These are phyloP conservation scores for Penicillium arizonense DNA, from an alignment of 495 filamentous ascomycete genomes.

Conservation along the genomic window DNA sequence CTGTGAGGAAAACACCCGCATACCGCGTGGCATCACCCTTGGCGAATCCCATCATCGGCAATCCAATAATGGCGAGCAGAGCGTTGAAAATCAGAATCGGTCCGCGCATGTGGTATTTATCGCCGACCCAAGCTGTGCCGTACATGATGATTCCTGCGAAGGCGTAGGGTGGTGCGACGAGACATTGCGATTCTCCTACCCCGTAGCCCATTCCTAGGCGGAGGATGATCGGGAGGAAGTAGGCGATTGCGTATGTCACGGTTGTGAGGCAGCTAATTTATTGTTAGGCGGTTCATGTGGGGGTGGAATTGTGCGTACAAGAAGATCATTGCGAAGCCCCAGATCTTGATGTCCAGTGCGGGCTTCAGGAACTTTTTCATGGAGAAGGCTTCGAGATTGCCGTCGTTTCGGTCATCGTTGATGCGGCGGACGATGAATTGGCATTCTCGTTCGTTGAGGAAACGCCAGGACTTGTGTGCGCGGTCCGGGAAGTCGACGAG, in stretches of 20 bases:
- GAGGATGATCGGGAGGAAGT: conserved; percentile 68
- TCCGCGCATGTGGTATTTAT: conserved; percentile 57
- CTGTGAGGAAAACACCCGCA: conserved; percentile 63
- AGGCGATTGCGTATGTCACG: conserved; percentile 61
- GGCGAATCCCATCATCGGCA: conserved; percentile 55
- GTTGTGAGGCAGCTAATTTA: conserved; percentile 48
- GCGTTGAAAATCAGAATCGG: conserved; percentile 57
- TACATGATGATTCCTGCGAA: conserved; percentile 61
- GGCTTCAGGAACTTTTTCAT: conserved; percentile 48
- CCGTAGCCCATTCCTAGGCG: conserved; percentile 55
- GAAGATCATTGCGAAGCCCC: conserved; percentile 60
- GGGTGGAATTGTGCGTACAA: conserved; percentile 28
- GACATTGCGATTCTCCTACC: conserved; percentile 56
- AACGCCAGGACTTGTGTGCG: conserved; percentile 50
- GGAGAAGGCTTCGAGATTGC: conserved; percentile 47
- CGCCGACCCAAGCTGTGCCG: conserved; percentile 48
- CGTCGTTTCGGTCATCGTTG: conserved; percentile 57
- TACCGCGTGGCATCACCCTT: conserved; percentile 51
- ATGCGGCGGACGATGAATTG: conserved; percentile 59
- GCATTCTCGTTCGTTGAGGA: conserved; percentile 48
- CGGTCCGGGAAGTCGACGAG: conserved; percentile 61
- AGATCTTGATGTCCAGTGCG: conserved; percentile 57
- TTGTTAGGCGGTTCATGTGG: background rate
- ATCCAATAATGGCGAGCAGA: conserved; percentile 46
- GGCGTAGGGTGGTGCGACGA: conserved; percentile 62